Base-by-base conservation (phyloP, 202 grass and related monocot genomes). In the Hordeum pubiflorum region DNA sequence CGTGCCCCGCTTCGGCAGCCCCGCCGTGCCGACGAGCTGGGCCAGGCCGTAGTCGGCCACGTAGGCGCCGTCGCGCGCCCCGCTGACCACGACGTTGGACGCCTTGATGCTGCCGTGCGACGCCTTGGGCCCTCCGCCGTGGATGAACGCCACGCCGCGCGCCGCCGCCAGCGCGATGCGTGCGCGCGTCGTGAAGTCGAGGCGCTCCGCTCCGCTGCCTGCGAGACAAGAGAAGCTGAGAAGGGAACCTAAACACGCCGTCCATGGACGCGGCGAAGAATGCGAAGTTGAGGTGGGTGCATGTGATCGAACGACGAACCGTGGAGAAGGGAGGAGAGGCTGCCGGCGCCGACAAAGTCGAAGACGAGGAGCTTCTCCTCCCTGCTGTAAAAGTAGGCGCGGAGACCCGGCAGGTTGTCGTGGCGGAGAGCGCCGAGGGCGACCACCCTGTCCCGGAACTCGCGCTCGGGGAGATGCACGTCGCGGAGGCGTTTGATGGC, bases 291-390 rank as follows among this genome's bases (percentile, higher is more conserved):
- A 17, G 46, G 46, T 50, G 44, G 14, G 4, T 17, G 46, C 7
- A 6, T 17, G 46, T 17, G 5, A 32, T 32, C 46, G 46, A 17
- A 50, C 46, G 46, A 17, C 69, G 29, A 29, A 72, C 94, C 72
- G 66, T 97, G 91, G 68, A 97, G 86, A 22, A 91, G 67, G 57
- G 94, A 81, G 29, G 90, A 87, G 62, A 97, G 88, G 91, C 90
- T 94, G 83, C 92, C 92, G 62, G 66, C 63, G 62, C 86, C 63
- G 27, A 94, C 86, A 48, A 87, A 92, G 66, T 94, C 92, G 58
- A 87, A 93, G 39, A 94, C 90, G 80, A 97, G 75, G 77, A 97
- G 92, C 82, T 91, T 94, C 86, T 97, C 92, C 78, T 97, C 94
- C 62, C 66, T 88, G 83, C 90, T 86, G 76, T 87, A 94, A 76